Evolutionary conservation across 805 yeast genomes (phyloP).

Genomic region (Candida anglica): DNA sequence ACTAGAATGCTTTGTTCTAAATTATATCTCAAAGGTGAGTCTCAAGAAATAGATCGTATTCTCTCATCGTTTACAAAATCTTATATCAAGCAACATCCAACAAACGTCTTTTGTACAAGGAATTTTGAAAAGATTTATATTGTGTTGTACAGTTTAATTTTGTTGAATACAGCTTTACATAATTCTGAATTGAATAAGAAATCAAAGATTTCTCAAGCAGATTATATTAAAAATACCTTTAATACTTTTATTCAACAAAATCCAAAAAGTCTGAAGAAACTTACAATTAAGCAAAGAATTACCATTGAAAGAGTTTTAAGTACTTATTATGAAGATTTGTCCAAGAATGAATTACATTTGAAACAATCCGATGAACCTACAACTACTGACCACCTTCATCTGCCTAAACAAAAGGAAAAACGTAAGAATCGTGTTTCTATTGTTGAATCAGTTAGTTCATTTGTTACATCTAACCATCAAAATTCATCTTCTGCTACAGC

Average conservation of each 20-base stretch:
- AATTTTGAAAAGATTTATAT: slow-evolving; percentile 60
- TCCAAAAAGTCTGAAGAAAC: slow-evolving; percentile 19
- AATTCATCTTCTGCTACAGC: neutral
- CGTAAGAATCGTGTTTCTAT: slow-evolving; percentile 14
- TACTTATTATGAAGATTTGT: slow-evolving; percentile 40
- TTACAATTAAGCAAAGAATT: slow-evolving; percentile 35
- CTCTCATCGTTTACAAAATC: slow-evolving; percentile 63
- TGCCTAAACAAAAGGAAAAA: slow-evolving; percentile 2
- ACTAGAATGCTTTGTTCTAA: slow-evolving; percentile 59
- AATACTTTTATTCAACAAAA: slow-evolving; percentile 37
- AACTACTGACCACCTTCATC: slow-evolving; percentile 1
- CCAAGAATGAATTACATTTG: slow-evolving; percentile 35
- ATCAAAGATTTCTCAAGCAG: slow-evolving; percentile 36
- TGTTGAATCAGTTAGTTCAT: slow-evolving; percentile 16
- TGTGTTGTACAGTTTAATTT: slow-evolving; percentile 64
- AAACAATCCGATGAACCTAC: slow-evolving; percentile 19
- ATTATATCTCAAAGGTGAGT: slow-evolving; percentile 76
- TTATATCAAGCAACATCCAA: slow-evolving; percentile 52
- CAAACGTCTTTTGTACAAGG: slow-evolving; percentile 45
- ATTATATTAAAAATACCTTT: slow-evolving; percentile 39
- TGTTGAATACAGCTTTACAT: slow-evolving; percentile 76
- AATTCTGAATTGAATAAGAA: slow-evolving; percentile 40
- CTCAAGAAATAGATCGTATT: slow-evolving; percentile 74
- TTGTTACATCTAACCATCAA: neutral
- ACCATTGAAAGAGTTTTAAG: slow-evolving; percentile 44